Evolutionary conservation across 2,329 filamentous ascomycete genomes (phyloP), one percentile per base, ranked within the genome.

Genomic region (Epichloe glyceriae): DNA sequence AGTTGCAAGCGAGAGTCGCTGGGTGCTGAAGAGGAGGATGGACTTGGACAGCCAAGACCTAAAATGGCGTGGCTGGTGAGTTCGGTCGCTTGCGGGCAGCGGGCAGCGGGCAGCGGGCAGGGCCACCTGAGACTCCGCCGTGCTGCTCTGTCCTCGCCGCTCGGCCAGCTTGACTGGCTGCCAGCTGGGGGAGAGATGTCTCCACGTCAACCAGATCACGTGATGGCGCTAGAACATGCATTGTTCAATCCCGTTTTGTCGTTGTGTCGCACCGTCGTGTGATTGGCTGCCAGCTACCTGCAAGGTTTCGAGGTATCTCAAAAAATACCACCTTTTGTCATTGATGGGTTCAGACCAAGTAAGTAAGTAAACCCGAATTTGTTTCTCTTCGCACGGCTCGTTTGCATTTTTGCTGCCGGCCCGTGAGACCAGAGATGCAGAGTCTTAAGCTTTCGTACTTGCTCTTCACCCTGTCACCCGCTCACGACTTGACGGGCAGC

Each of bases 61-160:
- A 65, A 62, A 69, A 69, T 61, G 61, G 61, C 62, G 67, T 69
- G 67, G 67, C 67, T 69, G 67, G 67, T 65, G 60, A 51, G 39
- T 26, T 26, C 47, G 35, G 51, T 45, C 51, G 46, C 49, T 46
- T 54, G 50, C 50, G 42, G 42, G 40, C 37, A 30, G 30, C 10
- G 30, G 30, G 8, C 30, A 30, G 30, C 50, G 42, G 42, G 40
- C 37, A 30, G 30, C 10, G 30, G 30, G 8, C 30, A 30, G 30
- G 30, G 30, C 20, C 12, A n/a, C 17, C 40, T 22, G 47, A 35
- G 39, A 42, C 17, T 40, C n/a, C 46, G n/a, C 22, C 19, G 14
- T 5, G 4, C n/a, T 26, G 20, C 26, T 30, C 26, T 8, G 26
- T 7, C 26, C 26, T 26, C 26, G 26, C 26, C 26, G 26, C 26